Conservation (phyloP, 495 filamentous ascomycete genomes). For the Ascobolus immersus region DNA sequence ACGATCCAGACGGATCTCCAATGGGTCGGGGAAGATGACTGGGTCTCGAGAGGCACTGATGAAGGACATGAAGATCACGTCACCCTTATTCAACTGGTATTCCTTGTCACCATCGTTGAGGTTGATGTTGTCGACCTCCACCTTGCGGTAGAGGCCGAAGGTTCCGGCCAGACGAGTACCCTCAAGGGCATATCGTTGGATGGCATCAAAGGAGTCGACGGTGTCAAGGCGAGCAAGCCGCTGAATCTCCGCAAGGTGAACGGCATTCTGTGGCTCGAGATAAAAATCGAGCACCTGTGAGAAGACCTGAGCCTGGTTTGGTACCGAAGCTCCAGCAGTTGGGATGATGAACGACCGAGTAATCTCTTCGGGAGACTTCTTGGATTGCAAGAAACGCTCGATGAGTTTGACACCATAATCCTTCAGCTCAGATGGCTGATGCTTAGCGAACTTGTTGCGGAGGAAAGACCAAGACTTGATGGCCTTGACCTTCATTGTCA, state of each 20-base stretch:
- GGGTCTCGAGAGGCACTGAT: slow-evolving; percentile 36
- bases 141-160: slow-evolving; percentile 15
- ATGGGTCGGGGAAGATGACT: slow-evolving; percentile 40
- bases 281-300: slow-evolving; percentile 63
- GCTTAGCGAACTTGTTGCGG: slow-evolving; percentile 15
- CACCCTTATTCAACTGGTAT: slow-evolving; percentile 14
- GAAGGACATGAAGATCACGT: slow-evolving; percentile 27
- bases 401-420: slow-evolving; percentile 48
- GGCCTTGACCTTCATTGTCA: slow-evolving; percentile 40
- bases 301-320: slow-evolving; percentile 49
- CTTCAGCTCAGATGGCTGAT: slow-evolving; percentile 28
- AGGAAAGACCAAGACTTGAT: slow-evolving; percentile 16
- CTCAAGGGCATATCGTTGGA: slow-evolving; percentile 25
- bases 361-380: slow-evolving; percentile 38
- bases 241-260: slow-evolving; percentile 26
- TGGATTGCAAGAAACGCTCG: slow-evolving; percentile 38
- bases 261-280: slow-evolving; percentile 21
- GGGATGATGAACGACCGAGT: slow-evolving; percentile 49
- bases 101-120: slow-evolving; percentile 5
- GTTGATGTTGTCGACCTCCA: slow-evolving; percentile 7
- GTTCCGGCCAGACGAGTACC: slow-evolving; percentile 25
- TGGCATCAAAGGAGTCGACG: slow-evolving; percentile 11
- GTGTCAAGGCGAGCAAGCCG: slow-evolving; percentile 16
- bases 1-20: slow-evolving; percentile 37
- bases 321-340: slow-evolving; percentile 32